Evolutionary conservation across 768 basidiomycete species (phyloP), one percentile per base, ranked within the genome.

Genomic region (Pulveroboletus frians): DNA sequence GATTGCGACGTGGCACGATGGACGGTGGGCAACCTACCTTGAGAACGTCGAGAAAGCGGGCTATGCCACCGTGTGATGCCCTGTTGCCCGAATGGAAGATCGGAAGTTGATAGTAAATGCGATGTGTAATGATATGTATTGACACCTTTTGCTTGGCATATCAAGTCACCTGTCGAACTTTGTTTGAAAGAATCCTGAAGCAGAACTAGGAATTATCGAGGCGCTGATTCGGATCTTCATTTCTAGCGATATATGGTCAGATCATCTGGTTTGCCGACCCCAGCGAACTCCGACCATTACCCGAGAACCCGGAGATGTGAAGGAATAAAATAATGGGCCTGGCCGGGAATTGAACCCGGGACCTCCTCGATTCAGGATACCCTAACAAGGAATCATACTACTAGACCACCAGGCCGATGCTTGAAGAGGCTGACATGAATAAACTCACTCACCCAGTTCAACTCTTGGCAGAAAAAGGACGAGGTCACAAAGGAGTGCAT

Each of bases 341-440:
- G 68, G 67, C 73, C 72, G 74, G 75, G 75, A 76, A 76, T 78
- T 74, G 76, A 78, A 78, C 76, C 75, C 75, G 72, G 76, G 76
- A 75, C 76, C 75, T 78, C 75, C 76, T 76, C 76, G 74, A 77
- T 47, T 37, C 46, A 52, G 45, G 46, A 30, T 54, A 51, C 77
- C 76, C 77, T 76, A 78, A 79, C 75, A 75, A 78, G 75, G 77
- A 78, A 78, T 79, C 77, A 79, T 79, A 76, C 77, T 74, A 78
- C 77, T 78, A 79, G 76, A 77, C 76, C 75, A 77, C 71, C 74
- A 76, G 74, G 77, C 75, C 76, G 52, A 49, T 18, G 35, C 13
- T 3, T 18, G 1, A 1, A 0, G 2, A 1, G 0, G 7, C 14
- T 2, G 1, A 1, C 6, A n/a, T 21, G 36, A 2, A n/a, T 18